Conservation (phyloP, 2,329 filamentous ascomycete species). For the Pestalotiopsis sp. region DNA sequence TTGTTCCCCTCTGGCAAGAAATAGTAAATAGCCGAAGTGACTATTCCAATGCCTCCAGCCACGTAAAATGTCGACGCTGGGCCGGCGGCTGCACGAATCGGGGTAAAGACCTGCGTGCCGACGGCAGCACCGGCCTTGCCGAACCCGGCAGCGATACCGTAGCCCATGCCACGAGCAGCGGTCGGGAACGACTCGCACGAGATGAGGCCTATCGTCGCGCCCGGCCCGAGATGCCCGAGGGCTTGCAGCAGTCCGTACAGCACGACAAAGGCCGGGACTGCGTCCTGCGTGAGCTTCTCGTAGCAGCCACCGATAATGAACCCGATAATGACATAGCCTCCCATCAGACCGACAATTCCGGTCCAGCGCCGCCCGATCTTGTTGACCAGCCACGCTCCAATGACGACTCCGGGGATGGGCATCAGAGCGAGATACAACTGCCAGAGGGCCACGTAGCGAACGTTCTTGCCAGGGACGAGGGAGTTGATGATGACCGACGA, state of each 20-base stretch:
- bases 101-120: slow-evolving; percentile 36
- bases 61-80: slow-evolving; percentile 1
- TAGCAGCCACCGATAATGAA: slow-evolving; percentile 48
- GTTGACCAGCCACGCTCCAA: slow-evolving; percentile 51
- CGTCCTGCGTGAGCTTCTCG: slow-evolving; percentile 39
- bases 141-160: slow-evolving; percentile 52
- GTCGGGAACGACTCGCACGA: slow-evolving; percentile 55
- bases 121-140: slow-evolving; percentile 55
- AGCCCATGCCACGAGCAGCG: slow-evolving; percentile 53
- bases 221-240: slow-evolving; percentile 52
- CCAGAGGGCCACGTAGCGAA: slow-evolving; percentile 4
- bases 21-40: slow-evolving; percentile 9
- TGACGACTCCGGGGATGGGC: slow-evolving; percentile 43
- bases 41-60: slow-evolving; percentile 2
- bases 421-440: slow-evolving; percentile 10
- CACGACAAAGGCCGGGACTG: slow-evolving; percentile 52
- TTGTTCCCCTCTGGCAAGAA: slow-evolving; percentile 11
- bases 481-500: slow-evolving; percentile 20
- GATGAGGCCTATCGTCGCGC: slow-evolving; percentile 52
- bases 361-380: slow-evolving; percentile 49
- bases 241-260: slow-evolving; percentile 55
- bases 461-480: slow-evolving; percentile 3
- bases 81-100: background rate
- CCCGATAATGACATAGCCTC: slow-evolving; percentile 40
- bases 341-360: slow-evolving; percentile 51